These are phyloP conservation scores for Mortierella sp. DNA, from an alignment of 371 early-diverging fungal genomes.

Conservation along the genomic window DNA sequence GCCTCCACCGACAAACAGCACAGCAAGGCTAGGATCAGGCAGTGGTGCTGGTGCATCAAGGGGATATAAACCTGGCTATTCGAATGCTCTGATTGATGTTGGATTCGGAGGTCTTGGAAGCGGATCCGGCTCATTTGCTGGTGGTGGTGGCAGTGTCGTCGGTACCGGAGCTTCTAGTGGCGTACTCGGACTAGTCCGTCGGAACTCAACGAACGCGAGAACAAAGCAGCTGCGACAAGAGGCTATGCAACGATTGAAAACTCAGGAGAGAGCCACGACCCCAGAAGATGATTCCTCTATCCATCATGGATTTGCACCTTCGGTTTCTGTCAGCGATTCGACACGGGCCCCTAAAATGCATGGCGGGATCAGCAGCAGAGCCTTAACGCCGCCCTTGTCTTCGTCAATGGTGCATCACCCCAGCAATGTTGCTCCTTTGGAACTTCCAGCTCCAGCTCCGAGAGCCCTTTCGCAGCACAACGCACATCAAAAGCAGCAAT, in stretches of 20 bases:
- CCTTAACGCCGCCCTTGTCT: neutral
- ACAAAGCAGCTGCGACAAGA: constrained; percentile 36
- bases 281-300: neutral
- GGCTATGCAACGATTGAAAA: constrained; percentile 25
- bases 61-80: too few species aligned
- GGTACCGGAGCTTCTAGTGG: neutral
- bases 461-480: constrained; percentile 11
- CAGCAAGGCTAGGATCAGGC: neutral
- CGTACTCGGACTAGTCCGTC: constrained; percentile 9
- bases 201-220: constrained; percentile 29
- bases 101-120: constrained; percentile 12
- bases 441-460: constrained; percentile 17
- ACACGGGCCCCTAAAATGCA: neutral
- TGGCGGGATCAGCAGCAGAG: neutral
- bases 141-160: neutral
- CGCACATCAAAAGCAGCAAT: neutral
- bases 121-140: neutral
- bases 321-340: neutral
- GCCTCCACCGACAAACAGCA: neutral
- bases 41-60: neutral
- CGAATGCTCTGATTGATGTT: constrained; percentile 2
- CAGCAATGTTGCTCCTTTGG: neutral
- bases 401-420: neutral
- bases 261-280: constrained; percentile 1
- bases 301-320: neutral